Evolutionary conservation across 495 filamentous ascomycete species (phyloP).

Genomic region (Annulohypoxylon maeteangense): DNA sequence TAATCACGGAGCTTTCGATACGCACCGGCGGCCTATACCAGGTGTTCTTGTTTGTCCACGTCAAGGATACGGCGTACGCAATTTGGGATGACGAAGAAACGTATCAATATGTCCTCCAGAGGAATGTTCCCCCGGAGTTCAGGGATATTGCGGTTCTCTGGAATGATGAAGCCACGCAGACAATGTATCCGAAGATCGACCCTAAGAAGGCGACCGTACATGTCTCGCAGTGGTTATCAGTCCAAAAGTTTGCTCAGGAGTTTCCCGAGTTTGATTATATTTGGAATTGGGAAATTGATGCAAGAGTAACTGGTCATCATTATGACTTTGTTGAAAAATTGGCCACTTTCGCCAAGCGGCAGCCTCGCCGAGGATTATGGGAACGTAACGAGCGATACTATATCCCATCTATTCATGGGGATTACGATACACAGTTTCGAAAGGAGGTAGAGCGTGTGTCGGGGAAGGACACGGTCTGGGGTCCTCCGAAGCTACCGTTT

Average conservation of each 20-base stretch:
- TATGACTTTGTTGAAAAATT: constrained; percentile 75
- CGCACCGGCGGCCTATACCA: constrained; percentile 81
- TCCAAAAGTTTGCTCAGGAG: constrained; percentile 73
- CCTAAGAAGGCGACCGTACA: constrained; percentile 54
- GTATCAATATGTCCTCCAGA: constrained; percentile 64
- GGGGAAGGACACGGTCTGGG: constrained; percentile 68
- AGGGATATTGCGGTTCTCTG: constrained; percentile 74
- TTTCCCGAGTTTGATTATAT: constrained; percentile 78
- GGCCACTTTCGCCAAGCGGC: constrained; percentile 65
- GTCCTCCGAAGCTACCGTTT: constrained; percentile 61
- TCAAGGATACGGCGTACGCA: constrained; percentile 65
- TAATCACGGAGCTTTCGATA: constrained; percentile 78
- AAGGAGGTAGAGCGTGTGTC: constrained; percentile 59
- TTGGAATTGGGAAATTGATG: constrained; percentile 83
- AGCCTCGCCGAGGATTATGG: constrained; percentile 77
- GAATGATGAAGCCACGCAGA: constrained; percentile 66
- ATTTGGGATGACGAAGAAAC: constrained; percentile 66
- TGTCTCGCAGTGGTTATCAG: constrained; percentile 65
- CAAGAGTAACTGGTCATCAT: constrained; percentile 74
- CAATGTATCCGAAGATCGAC: constrained; percentile 67
- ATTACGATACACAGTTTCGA: constrained; percentile 64
- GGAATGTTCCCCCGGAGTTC: constrained; percentile 71
- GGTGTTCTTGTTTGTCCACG: constrained; percentile 78
- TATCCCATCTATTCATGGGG: constrained; percentile 70
- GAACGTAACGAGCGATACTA: constrained; percentile 80